phyloP scores from a whole-genome alignment of 1,284 basidiomycete genomes.

The Trichosporon asahii region DNA sequence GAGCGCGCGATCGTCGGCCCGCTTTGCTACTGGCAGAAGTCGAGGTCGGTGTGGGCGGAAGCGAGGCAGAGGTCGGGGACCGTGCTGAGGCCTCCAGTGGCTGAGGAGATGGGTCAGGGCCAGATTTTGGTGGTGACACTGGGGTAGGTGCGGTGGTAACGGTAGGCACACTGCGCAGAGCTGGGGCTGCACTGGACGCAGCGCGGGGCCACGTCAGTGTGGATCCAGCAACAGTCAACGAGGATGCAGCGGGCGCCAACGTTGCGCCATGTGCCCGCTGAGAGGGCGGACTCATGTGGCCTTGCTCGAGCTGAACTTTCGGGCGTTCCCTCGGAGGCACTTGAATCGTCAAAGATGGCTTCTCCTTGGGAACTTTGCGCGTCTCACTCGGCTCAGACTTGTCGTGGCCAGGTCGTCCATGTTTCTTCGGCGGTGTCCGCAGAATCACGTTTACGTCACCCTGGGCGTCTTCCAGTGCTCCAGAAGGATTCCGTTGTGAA shows the following conservation, averaged over 20 bases:
- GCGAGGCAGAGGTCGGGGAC: constrained; percentile 1
- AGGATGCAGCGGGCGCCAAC: neutral
- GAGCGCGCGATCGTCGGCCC: neutral
- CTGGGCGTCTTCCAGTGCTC: neutral
- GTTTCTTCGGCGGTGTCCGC: neutral
- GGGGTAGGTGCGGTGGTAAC: neutral
- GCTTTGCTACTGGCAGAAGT: neutral
- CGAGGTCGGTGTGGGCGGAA: neutral
- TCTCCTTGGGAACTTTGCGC: neutral
- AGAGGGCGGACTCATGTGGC: neutral
- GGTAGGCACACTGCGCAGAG: neutral
- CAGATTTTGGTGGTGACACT: neutral
- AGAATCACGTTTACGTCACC: neutral
- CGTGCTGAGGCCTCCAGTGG: neutral
- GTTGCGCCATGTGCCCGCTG: neutral
- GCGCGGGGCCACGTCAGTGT: constrained; percentile 1
- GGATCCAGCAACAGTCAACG: neutral
- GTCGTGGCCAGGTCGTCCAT: neutral
- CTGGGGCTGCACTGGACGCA: constrained; percentile 2
- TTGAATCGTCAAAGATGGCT: constrained; percentile 1
- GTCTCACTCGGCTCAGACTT: neutral
- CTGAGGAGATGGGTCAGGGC: neutral
- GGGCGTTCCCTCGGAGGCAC: neutral
- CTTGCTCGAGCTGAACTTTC: constrained; percentile 1
- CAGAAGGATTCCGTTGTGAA: neutral